Conservation (phyloP, 2,329 filamentous ascomycete genomes). For the Lasiodiplodia gonubiensis region DNA sequence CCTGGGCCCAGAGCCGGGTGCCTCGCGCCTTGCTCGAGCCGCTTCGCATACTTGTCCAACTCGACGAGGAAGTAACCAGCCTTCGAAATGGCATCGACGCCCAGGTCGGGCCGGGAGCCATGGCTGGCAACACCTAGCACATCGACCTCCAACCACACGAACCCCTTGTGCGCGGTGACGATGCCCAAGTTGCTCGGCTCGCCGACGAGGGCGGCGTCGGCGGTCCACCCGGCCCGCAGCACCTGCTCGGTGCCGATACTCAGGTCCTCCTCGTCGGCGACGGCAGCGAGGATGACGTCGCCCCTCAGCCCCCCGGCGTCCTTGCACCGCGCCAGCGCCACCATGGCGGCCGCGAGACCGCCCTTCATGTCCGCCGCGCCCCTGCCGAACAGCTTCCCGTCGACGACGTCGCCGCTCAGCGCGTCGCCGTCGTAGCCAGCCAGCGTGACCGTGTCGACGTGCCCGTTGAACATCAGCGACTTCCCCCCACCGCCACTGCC, state of each 20-base stretch:
- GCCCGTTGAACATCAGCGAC: slow-evolving; percentile 60
- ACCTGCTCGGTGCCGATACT: slow-evolving; percentile 60
- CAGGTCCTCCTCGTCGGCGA: slow-evolving; percentile 60
- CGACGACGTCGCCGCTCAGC: slow-evolving; percentile 47
- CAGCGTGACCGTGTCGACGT: slow-evolving; percentile 60
- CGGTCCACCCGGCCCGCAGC: slow-evolving; percentile 58
- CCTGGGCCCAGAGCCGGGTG: slow-evolving; percentile 41
- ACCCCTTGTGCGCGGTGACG: slow-evolving; percentile 57
- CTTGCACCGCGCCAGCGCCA: slow-evolving; percentile 47
- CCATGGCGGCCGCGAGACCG: slow-evolving; percentile 56
- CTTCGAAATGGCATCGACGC: slow-evolving; percentile 58
- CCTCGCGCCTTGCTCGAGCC: slow-evolving; percentile 34
- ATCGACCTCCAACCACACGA: slow-evolving; percentile 54
- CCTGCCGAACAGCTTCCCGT: slow-evolving; percentile 43
- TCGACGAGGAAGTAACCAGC: slow-evolving; percentile 56
- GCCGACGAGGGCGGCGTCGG: slow-evolving; percentile 58
- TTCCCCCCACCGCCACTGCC: slow-evolving; percentile 57
- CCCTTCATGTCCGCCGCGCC: slow-evolving; percentile 60
- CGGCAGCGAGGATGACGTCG: slow-evolving; percentile 60
- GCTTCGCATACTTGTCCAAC: slow-evolving; percentile 51
- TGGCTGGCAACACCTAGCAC: slow-evolving; percentile 52
- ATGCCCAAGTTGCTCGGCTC: slow-evolving; percentile 56
- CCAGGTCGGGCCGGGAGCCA: slow-evolving; percentile 51
- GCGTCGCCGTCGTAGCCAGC: slow-evolving; percentile 55
- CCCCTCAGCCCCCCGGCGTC: slow-evolving; percentile 44